Base-by-base conservation (phyloP, 2,329 filamentous ascomycete species). In the Colletotrichum sp. region DNA sequence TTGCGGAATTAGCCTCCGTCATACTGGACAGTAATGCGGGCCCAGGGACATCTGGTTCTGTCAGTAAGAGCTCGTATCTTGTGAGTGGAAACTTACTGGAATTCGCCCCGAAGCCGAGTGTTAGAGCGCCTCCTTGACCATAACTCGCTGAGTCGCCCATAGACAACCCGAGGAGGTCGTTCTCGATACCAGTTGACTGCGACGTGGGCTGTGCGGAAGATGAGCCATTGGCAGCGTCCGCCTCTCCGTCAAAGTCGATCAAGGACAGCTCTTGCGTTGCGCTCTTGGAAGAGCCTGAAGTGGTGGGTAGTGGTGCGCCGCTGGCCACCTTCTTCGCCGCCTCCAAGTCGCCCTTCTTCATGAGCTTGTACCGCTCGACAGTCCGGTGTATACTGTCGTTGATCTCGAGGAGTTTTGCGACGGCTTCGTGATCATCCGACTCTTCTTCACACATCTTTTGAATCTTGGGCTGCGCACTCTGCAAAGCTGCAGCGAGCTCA, bases 381-480 rank as follows among this genome's bases (percentile, higher is more conserved):
- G 97, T 99, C 78, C 96, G 93, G 83, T 99, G 95, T 91, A 99
- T 99, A 86, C 96, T 98, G 85, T 99, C 97, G 83, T 99, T 99
- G 82, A 99, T 99, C 83, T 99, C 96, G 72, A 99, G 90, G 13
- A 99, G 89, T 85, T 98, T 98, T 59, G 96, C 95, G 8, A 99
- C 97, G 7, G 97, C 97, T 87, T 98, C 97, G 77, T 96, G 93
- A 82, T 99, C 97, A 77, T 99, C 96, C 13, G 96, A 98, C 83
- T 99, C 97, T 85, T 99, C 97, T 85, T 99, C 96, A 82, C 96
- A 99, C 96, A 99, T 99, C 87, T 95, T 98, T 84, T 99, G 96
- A 79, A 99, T 99, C 88, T 99, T 99, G 10, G 97, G 97, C 81
- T 99, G 97, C 4, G 97, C 97, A 82, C 94, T 98, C 84, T 95